Evolutionary conservation across 2,329 filamentous ascomycete species (phyloP), one percentile per base, ranked within the genome.

Genomic region (Xylaria digitata): DNA sequence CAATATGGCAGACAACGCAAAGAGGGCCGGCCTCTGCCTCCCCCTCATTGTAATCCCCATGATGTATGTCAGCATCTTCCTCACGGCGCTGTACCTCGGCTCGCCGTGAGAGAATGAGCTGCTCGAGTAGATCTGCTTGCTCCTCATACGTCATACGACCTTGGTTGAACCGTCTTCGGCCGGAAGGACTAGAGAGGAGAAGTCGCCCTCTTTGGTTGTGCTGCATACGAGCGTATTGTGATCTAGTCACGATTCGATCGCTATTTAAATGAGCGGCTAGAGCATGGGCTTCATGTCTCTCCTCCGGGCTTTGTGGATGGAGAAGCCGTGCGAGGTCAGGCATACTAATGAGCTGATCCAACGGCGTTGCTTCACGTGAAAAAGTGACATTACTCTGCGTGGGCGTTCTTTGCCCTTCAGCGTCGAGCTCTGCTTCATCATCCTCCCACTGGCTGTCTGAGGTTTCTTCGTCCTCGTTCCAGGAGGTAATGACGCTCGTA

Each of bases 1-100:
- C 86, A 61, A 89, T 89, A 78, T 98, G 95, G 77, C 96, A 99
- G 4, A 99, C 93, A 0, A 98, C 96, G 75, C 96, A 99, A 72
- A 92, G 92, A 2, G 94, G 93, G 0, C 93, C 90, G 46, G 85
- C 88, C 34, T 89, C 87, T 2, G 65, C 57, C 43, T 56, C 66
- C 13, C 43, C 52, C 49, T 63, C 43, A 26, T 53, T 62, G 23
- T 68, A 67, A 15, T 56, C 57, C 8, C 62, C 19, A 66, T 61
- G 50, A 30, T 42, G 52, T 49, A 32, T 53, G 9, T 55, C 37
- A 7, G 9, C 34, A 5, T 45, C 48, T 48, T 70, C 19, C 7
- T 68, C 66, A 62, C 64, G 68, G 50, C 43, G 66, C 46, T 74
- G 62, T 5, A 76, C 75, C 26, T 76, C 75, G 1, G 71, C 69